A percentile compares a stretch with the other conserved stretches of the same genome.
Evolutionary conservation across 768 basidiomycete species (phyloP).

Genomic region (Gymnopilus junonius): DNA sequence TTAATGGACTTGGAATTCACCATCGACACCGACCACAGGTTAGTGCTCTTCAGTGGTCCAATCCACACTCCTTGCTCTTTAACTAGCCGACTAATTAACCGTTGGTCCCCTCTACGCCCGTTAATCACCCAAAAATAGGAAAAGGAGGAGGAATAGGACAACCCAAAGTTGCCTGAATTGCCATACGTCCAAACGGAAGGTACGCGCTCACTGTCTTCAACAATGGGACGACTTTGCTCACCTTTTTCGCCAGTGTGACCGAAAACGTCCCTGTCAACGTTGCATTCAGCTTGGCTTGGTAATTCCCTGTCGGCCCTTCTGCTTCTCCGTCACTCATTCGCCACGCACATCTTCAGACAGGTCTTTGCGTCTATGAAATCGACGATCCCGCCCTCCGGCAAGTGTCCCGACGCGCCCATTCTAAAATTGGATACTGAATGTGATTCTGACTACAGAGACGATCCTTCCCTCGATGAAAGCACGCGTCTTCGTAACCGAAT

Average conservation of each 20-base stretch:
- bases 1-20: conserved; percentile 80
- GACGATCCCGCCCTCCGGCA: conserved; percentile 86
- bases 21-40: conserved; percentile 72
- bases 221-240: conserved; percentile 16
- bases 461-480: conserved; percentile 86
- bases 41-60: conserved; percentile 28
- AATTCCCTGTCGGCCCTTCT: conserved; percentile 24
- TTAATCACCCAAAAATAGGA: conserved; percentile 60
- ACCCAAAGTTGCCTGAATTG: conserved; percentile 90
- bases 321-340: conserved; percentile 11
- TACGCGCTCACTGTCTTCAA: conserved; percentile 34
- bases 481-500: conserved; percentile 86
- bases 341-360: conserved; percentile 58
- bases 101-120: conserved; percentile 48
- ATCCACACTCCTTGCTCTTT: conserved; percentile 26
- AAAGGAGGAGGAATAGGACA: conserved; percentile 88
- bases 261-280: conserved; percentile 88
- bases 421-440: conserved; percentile 7
- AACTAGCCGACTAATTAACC: conserved; percentile 55
- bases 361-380: conserved; percentile 93
- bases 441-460: conserved; percentile 57
- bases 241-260: conserved; percentile 68
- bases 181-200: conserved; percentile 94
- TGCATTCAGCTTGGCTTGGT: conserved; percentile 91
- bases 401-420: conserved; percentile 17